Base-by-base conservation (phyloP, 169 alveolate species). In the Plasmodium berghei region DNA sequence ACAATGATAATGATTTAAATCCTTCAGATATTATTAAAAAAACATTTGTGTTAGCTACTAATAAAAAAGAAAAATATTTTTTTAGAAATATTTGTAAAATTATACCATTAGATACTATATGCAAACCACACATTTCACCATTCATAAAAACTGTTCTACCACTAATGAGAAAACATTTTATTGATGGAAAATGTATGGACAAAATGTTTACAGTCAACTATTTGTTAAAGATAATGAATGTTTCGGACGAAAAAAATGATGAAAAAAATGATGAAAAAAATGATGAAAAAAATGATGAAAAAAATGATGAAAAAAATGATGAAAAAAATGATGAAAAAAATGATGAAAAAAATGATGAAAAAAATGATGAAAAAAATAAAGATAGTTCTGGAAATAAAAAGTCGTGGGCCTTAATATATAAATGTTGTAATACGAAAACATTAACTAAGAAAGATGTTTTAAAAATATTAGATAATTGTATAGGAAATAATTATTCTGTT, bases 331-430 rank as follows among this genome's bases (percentile, higher is more conserved):
- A 40, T 9, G 45, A 4, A n/a, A 73, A 58, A 9, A 22, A 28
- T 20, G 24, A 9, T 12, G 42, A 49, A 55, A 42, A 56, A 26
- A 59, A 0, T 24, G 10, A n/a, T 0, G 9, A 88, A 34, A 45
- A 73, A 20, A 42, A 14, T 1, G 52, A 20, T 46, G 46, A 69
- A 18, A 20, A 12, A n/a, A 59, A 73, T 18, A 64, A 71, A 52
- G 24, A 54, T 5, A n/a, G 34, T 24, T 18, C 88, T 2, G 52
- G n/a, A 55, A 62, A 90, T 12, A 70, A 88, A 66, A 12, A 8
- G 34, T 75, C 96, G 14, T 94, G 95, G 95, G 93, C 93, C n/a
- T 72, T 94, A 40, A 67, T 89, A 56, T 94, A 91, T 55, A 87
- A 72, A 48, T 72, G 95, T 46, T 80, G 92, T 18, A 89, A 92